Conservation (phyloP, 495 filamentous ascomycete genomes). For the Neurospora discreta region DNA sequence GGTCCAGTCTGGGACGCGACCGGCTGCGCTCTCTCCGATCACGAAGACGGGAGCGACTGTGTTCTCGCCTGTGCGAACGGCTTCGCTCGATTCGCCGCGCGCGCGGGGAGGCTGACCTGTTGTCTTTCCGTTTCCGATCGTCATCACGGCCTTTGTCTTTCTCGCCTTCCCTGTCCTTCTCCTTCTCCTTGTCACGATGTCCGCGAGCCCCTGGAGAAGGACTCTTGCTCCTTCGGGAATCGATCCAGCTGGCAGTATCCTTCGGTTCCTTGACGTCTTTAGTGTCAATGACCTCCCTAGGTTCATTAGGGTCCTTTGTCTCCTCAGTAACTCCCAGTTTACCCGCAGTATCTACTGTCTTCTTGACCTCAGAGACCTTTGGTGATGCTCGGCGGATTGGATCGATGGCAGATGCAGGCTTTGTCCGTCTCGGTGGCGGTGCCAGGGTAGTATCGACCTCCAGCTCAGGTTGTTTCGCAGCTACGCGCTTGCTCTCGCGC, state of each 20-base stretch:
- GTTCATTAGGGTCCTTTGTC: conserved; percentile 11
- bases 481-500: conserved; percentile 39
- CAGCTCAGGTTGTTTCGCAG: conserved; percentile 35
- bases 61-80: conserved; percentile 12
- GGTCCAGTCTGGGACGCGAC: conserved; percentile 19
- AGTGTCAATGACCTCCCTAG: conserved; percentile 12
- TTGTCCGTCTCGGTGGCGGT: conserved; percentile 39
- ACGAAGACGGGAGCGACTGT: conserved; percentile 16
- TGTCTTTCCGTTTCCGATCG: conserved; percentile 15
- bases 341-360: conserved; percentile 14
- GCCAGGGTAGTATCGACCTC: conserved; percentile 43
- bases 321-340: conserved; percentile 8
- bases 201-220: conserved; percentile 19
- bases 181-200: conserved; percentile 21
- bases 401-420: conserved; percentile 44
- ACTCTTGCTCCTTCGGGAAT: conserved; percentile 25
- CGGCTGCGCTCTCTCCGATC: conserved; percentile 32
- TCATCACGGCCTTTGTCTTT: conserved; percentile 15
- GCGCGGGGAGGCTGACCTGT: conserved; percentile 15
- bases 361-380: conserved; percentile 30
- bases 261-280: conserved; percentile 17
- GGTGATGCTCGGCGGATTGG: conserved; percentile 37
- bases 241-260: conserved; percentile 14
- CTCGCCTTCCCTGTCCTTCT: conserved; percentile 21
- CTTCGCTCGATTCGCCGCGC: conserved; percentile 13